phyloP scores from a whole-genome alignment of 768 basidiomycete species.

The Pisolithus tinctorius region DNA sequence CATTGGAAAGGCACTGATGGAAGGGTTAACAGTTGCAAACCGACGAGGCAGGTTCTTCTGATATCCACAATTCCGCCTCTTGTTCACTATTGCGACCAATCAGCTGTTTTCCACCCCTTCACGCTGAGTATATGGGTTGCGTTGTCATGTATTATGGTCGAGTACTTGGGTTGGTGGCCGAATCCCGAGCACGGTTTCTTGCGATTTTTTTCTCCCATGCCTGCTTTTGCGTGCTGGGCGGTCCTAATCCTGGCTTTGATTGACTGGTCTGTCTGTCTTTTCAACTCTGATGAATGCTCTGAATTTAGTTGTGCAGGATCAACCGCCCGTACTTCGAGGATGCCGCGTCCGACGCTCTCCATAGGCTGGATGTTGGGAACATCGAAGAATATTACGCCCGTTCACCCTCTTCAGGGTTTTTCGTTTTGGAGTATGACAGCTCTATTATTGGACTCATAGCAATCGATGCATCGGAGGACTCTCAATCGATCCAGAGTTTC shows the following conservation, averaged over 20 bases:
- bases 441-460: conserved; percentile 64
- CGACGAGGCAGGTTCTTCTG: conserved; percentile 35
- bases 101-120: conserved; percentile 55
- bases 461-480: conserved; percentile 52
- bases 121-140: conserved; percentile 55
- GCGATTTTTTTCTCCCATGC: conserved; percentile 54
- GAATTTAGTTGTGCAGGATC: conserved; percentile 38
- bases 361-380: conserved; percentile 47
- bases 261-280: conserved; percentile 51
- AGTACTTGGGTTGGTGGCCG: conserved; percentile 67
- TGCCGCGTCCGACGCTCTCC: conserved; percentile 43
- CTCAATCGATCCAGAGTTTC: conserved; percentile 24
- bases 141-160: conserved; percentile 51
- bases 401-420: conserved; percentile 60
- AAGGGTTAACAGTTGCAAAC: conserved; percentile 63
- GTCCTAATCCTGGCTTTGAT: conserved; percentile 59
- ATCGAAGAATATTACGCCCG: conserved; percentile 50
- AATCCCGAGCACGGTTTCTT: conserved; percentile 33
- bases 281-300: background rate
- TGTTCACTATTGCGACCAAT: background rate
- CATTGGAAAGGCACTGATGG: conserved; percentile 61
- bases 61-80: background rate
- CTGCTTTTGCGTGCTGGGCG: conserved; percentile 56
- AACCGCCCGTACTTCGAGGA: conserved; percentile 67
- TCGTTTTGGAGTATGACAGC: conserved; percentile 55